Evolutionary conservation across 1,284 basidiomycete genomes (phyloP), one percentile per base, ranked within the genome.

Genomic region (Sutorius eximius): DNA sequence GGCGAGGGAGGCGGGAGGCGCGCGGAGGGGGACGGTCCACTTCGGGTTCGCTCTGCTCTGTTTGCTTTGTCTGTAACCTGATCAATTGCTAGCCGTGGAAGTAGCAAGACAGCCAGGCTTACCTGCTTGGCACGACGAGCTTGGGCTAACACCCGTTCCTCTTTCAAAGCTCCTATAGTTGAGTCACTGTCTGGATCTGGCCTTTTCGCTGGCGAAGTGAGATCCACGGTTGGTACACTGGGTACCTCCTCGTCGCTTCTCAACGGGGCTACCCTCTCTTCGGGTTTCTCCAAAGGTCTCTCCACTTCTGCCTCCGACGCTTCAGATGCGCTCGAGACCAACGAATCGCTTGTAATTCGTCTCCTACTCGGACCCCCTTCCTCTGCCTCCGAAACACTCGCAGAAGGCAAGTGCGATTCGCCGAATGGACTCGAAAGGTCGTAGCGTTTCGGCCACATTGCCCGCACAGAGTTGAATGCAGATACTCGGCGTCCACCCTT

Each of bases 121-220:
- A 74, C 76, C 60, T 67, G 63, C 45, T 59, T 58, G 29, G 49
- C 55, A 32, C 57, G 55, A 5, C 59, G 64, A 45, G 29, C 43
- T 29, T 61, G 61, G 4, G 69, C 55, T 22, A 67, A 58, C 29
- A 59, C 52, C 13, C 63, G 63, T 29, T 76, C 76, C 24, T 77
- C 76, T 56, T 77, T 77, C 24, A 77, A 73, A 2, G 88, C 91
- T n/a, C 87, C 91, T 53, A 95, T 93, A 1, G 93, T 96, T 11
- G 92, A 95, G 66, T 96, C 93, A 66, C 89, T 94, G 43, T 93
- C 93, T 4, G 79, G 76, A 59, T 86, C 86, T 8, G 82, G 79
- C 58, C 74, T 75, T 10, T 65, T 67, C 52, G 50, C 46, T 33
- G 50, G 41, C 41, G 57, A 47, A 20, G 48, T 43, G 43, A 53